Conservation (phyloP, 495 filamentous ascomycete genomes). For the Aspergillus sclerotioniger region DNA sequence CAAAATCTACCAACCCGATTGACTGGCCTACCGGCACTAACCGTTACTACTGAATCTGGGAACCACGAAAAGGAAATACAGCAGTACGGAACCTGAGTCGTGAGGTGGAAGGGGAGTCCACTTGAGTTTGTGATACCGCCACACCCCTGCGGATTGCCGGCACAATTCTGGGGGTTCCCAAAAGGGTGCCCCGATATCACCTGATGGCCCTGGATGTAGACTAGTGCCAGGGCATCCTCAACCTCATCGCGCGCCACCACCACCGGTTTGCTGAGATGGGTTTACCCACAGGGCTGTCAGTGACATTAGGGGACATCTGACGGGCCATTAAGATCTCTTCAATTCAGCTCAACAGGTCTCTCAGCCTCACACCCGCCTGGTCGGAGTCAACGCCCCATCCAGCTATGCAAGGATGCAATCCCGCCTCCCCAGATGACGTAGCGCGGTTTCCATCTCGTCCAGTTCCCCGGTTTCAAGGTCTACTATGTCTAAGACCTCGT, state of each 20-base stretch:
- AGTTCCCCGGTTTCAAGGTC: no score
- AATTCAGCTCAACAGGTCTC: no score
- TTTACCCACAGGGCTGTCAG: background rate
- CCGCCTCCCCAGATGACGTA: no score
- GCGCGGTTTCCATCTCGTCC: no score
- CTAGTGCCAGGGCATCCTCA: constrained; percentile 6
- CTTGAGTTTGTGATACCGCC: background rate
- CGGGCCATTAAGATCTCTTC: no score
- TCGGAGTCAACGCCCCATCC: no score
- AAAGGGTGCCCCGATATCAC: background rate
- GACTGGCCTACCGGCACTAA: constrained; percentile 1
- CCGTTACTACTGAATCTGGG: background rate
- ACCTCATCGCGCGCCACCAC: background rate
- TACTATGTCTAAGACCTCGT: no score
- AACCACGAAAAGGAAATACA: background rate
- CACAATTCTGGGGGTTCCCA: background rate
- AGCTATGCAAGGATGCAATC: no score
- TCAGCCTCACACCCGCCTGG: no score
- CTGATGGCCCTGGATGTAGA: background rate
- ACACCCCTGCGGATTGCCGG: background rate
- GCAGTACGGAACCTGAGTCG: background rate
- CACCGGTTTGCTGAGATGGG: background rate
- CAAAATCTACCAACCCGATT: no score
- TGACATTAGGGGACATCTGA: no score
- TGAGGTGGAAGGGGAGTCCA: background rate